A percentile compares a stretch with the other conserved stretches of the same genome.
These are phyloP conservation scores for Trichophyton verrucosum DNA, from an alignment of 2,329 filamentous ascomycete genomes.

Conservation along the genomic window DNA sequence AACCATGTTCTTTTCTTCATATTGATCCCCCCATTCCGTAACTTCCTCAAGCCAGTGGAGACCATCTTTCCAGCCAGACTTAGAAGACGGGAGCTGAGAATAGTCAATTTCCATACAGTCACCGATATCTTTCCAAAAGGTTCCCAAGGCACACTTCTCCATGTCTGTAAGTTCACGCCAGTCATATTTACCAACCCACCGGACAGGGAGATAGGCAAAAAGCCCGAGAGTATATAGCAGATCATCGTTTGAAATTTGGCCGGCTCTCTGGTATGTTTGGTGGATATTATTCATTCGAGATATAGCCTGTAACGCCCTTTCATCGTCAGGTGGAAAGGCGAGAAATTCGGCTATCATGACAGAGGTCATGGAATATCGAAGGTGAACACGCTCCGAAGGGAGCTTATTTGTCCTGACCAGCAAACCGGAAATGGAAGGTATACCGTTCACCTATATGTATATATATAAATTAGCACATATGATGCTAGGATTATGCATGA, in stretches of 20 bases:
- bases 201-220: constrained; percentile 48
- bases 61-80: constrained; percentile 34
- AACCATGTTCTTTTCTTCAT: constrained; percentile 46
- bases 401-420: constrained; percentile 42
- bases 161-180: constrained; percentile 53
- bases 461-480: background rate
- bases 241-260: constrained; percentile 44
- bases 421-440: constrained; percentile 40
- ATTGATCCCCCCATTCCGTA: constrained; percentile 35
- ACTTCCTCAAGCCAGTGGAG: constrained; percentile 37
- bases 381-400: constrained; percentile 34
- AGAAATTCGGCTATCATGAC: constrained; percentile 38
- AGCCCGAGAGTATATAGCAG: constrained; percentile 47
- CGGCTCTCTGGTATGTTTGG: constrained; percentile 36
- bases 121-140: constrained; percentile 55
- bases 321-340: constrained; percentile 22
- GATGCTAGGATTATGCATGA: background rate
- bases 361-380: constrained; percentile 42
- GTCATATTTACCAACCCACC: constrained; percentile 49
- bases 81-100: constrained; percentile 25
- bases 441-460: constrained; percentile 23
- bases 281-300: constrained; percentile 40
- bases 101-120: constrained; percentile 53
- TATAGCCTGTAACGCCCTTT: constrained; percentile 34
- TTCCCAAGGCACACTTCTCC: constrained; percentile 49